Percentiles rank a stretch among this genome's conserved stretches.
Evolutionary conservation across 306 rosid species (phyloP).

Genomic region (Cicer yamashitae): DNA sequence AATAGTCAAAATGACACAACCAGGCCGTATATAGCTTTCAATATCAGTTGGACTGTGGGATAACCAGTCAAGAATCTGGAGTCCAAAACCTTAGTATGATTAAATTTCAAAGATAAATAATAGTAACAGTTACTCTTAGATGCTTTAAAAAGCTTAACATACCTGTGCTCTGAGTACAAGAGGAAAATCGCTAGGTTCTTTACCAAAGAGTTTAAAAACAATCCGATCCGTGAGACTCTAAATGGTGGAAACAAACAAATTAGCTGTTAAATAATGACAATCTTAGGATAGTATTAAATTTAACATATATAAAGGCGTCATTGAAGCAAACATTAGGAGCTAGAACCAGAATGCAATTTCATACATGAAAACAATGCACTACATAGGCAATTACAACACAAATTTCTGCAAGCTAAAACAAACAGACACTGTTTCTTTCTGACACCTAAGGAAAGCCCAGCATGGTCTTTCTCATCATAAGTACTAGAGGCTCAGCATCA

Average conservation of each 20-base stretch:
- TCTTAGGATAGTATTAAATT: constrained; percentile 19
- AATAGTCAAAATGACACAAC: constrained; percentile 84
- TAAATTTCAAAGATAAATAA: constrained; percentile 38
- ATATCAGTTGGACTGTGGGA: constrained; percentile 86
- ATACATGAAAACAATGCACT: constrained; percentile 13
- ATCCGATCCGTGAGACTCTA: constrained; percentile 67
- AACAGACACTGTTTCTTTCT: neutral
- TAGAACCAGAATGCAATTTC: constrained; percentile 35
- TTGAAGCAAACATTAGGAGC: constrained; percentile 9
- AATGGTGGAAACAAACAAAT: constrained; percentile 40
- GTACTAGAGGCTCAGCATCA: neutral
- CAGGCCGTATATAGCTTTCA: constrained; percentile 93
- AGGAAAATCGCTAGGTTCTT: constrained; percentile 59
- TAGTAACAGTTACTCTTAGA: constrained; percentile 4
- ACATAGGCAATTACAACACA: neutral
- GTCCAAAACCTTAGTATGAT: constrained; percentile 39
- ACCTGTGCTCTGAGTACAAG: constrained; percentile 60
- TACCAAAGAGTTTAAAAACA: constrained; percentile 62
- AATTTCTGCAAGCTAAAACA: constrained; percentile 22
- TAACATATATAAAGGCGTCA: constrained; percentile 7
- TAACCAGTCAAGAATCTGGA: constrained; percentile 86
- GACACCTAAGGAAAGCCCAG: constrained; percentile 20
- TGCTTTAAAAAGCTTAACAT: constrained; percentile 36
- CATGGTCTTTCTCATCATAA: constrained; percentile 14
- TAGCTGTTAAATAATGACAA: constrained; percentile 38